These are phyloP conservation scores for Hysterium pulicare DNA, from an alignment of 2,329 filamentous ascomycete species.

Conservation along the genomic window DNA sequence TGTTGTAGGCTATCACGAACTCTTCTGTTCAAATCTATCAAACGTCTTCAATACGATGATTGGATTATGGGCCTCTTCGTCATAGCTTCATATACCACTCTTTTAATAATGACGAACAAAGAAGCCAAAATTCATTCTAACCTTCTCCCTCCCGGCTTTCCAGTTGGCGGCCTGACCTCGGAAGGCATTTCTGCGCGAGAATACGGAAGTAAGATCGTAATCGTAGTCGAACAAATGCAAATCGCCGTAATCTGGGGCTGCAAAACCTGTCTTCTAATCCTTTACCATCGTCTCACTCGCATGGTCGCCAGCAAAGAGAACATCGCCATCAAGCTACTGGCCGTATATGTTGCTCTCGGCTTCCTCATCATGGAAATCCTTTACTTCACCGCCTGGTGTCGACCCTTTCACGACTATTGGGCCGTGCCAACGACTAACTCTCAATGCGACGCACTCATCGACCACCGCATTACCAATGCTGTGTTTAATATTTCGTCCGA, in stretches of 20 bases:
- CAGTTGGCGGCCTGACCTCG: conserved; percentile 41
- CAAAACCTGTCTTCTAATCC: conserved; percentile 53
- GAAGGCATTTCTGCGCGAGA: conserved; percentile 39
- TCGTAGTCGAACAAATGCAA: conserved; percentile 54
- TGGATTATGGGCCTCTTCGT: conserved; percentile 54
- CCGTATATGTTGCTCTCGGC: conserved; percentile 43
- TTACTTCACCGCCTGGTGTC: conserved; percentile 54
- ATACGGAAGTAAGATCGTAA: conserved; percentile 53
- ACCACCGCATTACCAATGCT: conserved; percentile 40
- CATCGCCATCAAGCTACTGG: conserved; percentile 46
- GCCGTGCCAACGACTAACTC: conserved; percentile 42
- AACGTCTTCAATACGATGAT: conserved; percentile 54
- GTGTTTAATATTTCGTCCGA: conserved; percentile 47
- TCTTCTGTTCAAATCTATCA: conserved; percentile 46
- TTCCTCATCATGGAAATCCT: conserved; percentile 51
- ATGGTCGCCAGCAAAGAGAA: conserved; percentile 47
- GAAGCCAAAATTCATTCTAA: conserved; percentile 42
- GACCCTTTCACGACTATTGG: conserved; percentile 53
- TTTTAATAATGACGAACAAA: conserved; percentile 49
- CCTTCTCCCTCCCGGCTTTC: conserved; percentile 42
- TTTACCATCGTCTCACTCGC: conserved; percentile 53
- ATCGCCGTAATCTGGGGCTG: conserved; percentile 50
- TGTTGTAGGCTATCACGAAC: conserved; percentile 40
- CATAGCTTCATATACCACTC: conserved; percentile 47
- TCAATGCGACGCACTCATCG: conserved; percentile 42